Percentiles rank a stretch among this genome's conserved stretches.
These are phyloP conservation scores for Citrus inodora DNA, from an alignment of 345 rosid genomes.

Conservation along the genomic window DNA sequence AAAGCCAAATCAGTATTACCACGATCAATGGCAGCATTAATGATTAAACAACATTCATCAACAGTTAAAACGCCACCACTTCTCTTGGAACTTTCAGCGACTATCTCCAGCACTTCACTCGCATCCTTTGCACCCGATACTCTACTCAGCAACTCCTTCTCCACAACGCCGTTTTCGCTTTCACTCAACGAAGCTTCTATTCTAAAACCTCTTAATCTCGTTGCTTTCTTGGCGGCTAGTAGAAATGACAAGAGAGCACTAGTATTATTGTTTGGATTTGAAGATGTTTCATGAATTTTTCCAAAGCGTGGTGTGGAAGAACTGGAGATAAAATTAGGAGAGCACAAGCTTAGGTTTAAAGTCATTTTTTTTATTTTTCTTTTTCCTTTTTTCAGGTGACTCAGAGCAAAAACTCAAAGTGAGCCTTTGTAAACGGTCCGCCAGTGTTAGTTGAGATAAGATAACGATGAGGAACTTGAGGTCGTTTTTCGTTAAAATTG, in stretches of 20 bases:
- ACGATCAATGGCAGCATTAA: constrained; percentile 61
- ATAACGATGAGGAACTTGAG: neutral
- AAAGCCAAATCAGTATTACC: constrained; percentile 71
- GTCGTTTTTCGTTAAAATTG: neutral
- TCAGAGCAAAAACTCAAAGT: neutral
- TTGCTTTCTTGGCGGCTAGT: neutral
- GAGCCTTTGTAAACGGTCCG: neutral
- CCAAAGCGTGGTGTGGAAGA: constrained; percentile 29
- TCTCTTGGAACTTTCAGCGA: constrained; percentile 26
- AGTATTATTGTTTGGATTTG: constrained; percentile 16
- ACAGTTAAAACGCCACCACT: constrained; percentile 46
- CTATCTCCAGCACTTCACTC: constrained; percentile 52
- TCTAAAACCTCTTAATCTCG: constrained; percentile 1
- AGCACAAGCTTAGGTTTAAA: constrained; percentile 38
- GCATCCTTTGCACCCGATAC: constrained; percentile 61
- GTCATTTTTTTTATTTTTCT: constrained; percentile 13
- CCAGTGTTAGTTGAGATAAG: too few species aligned
- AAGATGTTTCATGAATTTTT: constrained; percentile 28
- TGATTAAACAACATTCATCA: constrained; percentile 53
- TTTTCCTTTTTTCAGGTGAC: neutral
- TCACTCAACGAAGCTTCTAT: constrained; percentile 39
- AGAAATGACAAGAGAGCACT: constrained; percentile 30
- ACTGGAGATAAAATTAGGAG: constrained; percentile 36
- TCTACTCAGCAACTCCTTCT: constrained; percentile 41
- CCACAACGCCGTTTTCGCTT: constrained; percentile 23